Conservation (phyloP, 345 rosid genomes). For the Gossypium anomalum region DNA sequence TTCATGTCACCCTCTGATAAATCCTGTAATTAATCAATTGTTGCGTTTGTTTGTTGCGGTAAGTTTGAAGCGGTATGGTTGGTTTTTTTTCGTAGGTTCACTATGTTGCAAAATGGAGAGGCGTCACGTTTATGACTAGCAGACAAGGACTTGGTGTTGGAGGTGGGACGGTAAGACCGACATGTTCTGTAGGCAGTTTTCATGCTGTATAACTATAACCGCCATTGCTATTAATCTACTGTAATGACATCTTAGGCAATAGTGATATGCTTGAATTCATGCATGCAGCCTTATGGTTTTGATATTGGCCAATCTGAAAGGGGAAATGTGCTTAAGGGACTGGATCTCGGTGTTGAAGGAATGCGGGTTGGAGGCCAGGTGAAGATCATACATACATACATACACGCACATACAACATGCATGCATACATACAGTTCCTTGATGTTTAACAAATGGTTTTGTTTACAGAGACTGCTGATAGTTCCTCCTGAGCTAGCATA, state of each 20-base stretch:
- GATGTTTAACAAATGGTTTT: background rate
- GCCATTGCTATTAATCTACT: background rate
- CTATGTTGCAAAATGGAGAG: slow-evolving; percentile 96
- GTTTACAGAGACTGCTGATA: slow-evolving; percentile 60
- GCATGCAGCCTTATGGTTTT: slow-evolving; percentile 85
- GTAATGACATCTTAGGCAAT: background rate
- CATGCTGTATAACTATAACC: background rate
- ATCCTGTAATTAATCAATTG: background rate
- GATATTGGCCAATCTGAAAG: slow-evolving; percentile 91
- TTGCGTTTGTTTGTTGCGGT: background rate
- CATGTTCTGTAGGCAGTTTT: background rate
- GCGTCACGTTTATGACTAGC: slow-evolving; percentile 94
- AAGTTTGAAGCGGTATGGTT: slow-evolving; percentile 2
- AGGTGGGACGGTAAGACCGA: slow-evolving; percentile 85
- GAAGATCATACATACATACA: slow-evolving; percentile 8
- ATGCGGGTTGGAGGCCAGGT: slow-evolving; percentile 98
- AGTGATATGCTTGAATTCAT: slow-evolving; percentile 10
- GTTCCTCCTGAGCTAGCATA: slow-evolving; percentile 94
- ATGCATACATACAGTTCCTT: background rate
- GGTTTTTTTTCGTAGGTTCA: slow-evolving; percentile 52
- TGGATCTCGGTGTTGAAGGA: slow-evolving; percentile 91
- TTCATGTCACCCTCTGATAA: background rate
- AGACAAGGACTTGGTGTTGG: slow-evolving; percentile 95
- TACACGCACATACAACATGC: background rate
- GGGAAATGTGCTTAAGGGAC: slow-evolving; percentile 83